Evolutionary conservation across 768 basidiomycete genomes (phyloP).

Genomic region (Mycena galericulata): DNA sequence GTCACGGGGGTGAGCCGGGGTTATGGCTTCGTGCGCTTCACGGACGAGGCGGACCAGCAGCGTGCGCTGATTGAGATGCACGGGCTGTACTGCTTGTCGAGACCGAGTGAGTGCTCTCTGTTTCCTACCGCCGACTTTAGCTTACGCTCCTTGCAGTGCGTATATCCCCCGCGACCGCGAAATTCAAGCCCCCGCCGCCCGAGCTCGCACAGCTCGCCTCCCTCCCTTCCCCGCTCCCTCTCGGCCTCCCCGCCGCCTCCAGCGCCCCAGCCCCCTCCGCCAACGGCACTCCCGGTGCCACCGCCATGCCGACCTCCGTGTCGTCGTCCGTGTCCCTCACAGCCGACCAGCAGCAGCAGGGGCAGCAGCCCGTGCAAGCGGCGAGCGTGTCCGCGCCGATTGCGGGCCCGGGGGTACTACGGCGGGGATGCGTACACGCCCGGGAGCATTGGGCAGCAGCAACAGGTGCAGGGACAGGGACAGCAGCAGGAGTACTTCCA

Average conservation of each 20-base stretch:
- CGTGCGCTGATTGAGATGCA: slow-evolving; percentile 94
- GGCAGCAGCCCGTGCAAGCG: slow-evolving; percentile 28
- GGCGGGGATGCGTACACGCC: neutral
- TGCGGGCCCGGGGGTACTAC: slow-evolving; percentile 52
- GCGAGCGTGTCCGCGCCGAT: slow-evolving; percentile 78
- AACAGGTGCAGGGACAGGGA: slow-evolving; percentile 51
- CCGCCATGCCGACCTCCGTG: neutral
- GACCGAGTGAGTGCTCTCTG: slow-evolving; percentile 74
- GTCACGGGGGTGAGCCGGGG: slow-evolving; percentile 90
- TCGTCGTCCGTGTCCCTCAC: neutral
- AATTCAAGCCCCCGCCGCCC: slow-evolving; percentile 74
- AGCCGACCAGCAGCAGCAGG: slow-evolving; percentile 45
- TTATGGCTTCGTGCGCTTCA: slow-evolving; percentile 95
- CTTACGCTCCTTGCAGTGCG: slow-evolving; percentile 67
- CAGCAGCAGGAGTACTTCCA: slow-evolving; percentile 22
- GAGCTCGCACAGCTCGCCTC: slow-evolving; percentile 34
- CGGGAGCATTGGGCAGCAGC: slow-evolving; percentile 45
- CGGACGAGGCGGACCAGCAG: slow-evolving; percentile 89
- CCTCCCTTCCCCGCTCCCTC: slow-evolving; percentile 40
- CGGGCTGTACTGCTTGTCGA: slow-evolving; percentile 88
- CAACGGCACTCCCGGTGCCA: neutral
- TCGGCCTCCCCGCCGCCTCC: too few species aligned
- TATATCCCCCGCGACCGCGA: slow-evolving; percentile 90
- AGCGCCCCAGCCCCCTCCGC: neutral
- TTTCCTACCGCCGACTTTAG: slow-evolving; percentile 12